These are phyloP conservation scores for Azolla pinnata DNA, from an alignment of 75 land plant genomes.

Conservation along the genomic window DNA sequence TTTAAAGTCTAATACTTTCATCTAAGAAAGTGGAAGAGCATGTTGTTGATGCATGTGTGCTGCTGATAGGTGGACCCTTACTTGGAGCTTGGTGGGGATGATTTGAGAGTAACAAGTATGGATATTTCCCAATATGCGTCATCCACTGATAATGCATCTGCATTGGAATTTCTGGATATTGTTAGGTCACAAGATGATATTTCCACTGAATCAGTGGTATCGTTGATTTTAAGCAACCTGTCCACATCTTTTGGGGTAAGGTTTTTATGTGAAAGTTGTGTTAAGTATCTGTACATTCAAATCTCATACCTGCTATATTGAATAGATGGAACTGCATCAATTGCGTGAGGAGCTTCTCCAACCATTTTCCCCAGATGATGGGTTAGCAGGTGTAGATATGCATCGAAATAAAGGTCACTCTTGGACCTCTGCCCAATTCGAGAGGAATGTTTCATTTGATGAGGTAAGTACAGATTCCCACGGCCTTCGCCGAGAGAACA, in stretches of 20 bases:
- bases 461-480: no score
- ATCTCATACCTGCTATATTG: background rate
- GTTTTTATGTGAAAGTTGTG: background rate
- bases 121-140: constrained; percentile 44
- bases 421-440: constrained; percentile 17
- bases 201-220: constrained; percentile 52
- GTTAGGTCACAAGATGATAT: constrained; percentile 34
- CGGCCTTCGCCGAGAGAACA: background rate
- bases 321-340: constrained; percentile 41
- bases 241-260: constrained; percentile 42
- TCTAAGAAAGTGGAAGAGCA: no score
- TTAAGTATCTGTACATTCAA: background rate
- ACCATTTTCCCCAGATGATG: constrained; percentile 67
- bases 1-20: no score
- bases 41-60: no score
- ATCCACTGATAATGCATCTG: constrained; percentile 54
- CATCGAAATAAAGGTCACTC: constrained; percentile 29
- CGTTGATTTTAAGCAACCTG: constrained; percentile 48
- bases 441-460: constrained; percentile 28
- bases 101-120: constrained; percentile 35
- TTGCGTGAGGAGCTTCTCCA: constrained; percentile 36
- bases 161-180: constrained; percentile 46
- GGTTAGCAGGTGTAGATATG: constrained; percentile 49
- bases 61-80: constrained; percentile 98
- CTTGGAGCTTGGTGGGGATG: constrained; percentile 54